Evolutionary conservation across 2,329 filamentous ascomycete species (phyloP), one percentile per base, ranked within the genome.

Genomic region (Apiospora saccharicola): DNA sequence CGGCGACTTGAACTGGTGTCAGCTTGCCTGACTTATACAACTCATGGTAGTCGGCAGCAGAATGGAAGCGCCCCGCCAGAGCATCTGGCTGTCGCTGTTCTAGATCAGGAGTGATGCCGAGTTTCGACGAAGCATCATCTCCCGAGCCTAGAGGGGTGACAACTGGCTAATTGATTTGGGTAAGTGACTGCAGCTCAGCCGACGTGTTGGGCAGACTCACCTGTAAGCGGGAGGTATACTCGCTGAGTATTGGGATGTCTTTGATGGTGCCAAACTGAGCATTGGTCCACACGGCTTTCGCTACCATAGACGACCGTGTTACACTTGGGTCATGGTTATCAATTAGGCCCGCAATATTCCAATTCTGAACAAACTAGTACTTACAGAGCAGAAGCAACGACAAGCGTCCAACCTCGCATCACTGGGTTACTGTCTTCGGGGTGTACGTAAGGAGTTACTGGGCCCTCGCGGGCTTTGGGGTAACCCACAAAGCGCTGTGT

Each of bases 21-120:
- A 92, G 79, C 73, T 87, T 84, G 69, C 93, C 93, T 6, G 89
- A 89, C 74, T 87, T 87, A 83, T 95, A 97, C 53, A 93, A 88
- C 70, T 89, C 87, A 79, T 94, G 91, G 80, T 95, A 98, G 82
- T 98, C 94, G 16, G 89, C 87, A 34, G 91, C 89, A 4, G 93
- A 93, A 80, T 91, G 90, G 83, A 93, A 94, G 64, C 89, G 87
- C 22, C 84, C 85, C 6, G 81, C 76, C 16, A 84, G 78, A 64
- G 83, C 79, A 22, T 81, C 78, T 10, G 87, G 82, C 68, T 84
- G 83, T 14, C 81, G 81, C 67, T 80, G 79, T 68, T 82, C 80
- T 4, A 88, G 82, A 47, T 85, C 82, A 0, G 83, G 75, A 3
- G 82, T 84, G 47, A 88, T 81, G 4, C 82, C 80, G 4, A 86